Evolutionary conservation across 805 yeast genomes (phyloP), one percentile per base, ranked within the genome.

Genomic region (Blastobotrys americana): DNA sequence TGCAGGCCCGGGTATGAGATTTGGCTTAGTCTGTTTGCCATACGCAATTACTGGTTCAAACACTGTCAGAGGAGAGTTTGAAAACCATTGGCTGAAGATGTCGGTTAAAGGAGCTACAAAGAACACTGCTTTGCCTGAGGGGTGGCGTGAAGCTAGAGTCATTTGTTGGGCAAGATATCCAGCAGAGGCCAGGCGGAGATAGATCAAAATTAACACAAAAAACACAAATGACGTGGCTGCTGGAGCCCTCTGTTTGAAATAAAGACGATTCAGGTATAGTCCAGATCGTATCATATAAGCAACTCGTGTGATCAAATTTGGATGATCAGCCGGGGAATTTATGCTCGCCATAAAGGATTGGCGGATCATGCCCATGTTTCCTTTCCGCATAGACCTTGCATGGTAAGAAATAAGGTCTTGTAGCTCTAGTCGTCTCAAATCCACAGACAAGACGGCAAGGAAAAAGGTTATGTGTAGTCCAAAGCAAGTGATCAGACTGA

Each of bases 401-500:
- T 25, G 31, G 31, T 25, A 25, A 8, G 31, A 25, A 5, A 75
- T 57, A 9, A 79, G 57, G 48, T 80, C 86, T 13, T 73, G 73
- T 15, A 81, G 67, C 52, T 82, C 89, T 21, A 74, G 59, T 43
- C 86, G 69, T 39, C 80, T 72, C 23, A 80, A 64, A 63, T 86
- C 95, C 33, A 85, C 74, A 15, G 82, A 71, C 23, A 84, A 64
- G 1, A 84, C 76, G 0, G 87, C 78, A 1, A 79, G 66, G 47
- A 84, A 74, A 59, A 70, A 84, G 1, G 89, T 75, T 40, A 78
- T 56, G 51, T 80, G 86, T 33, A 85, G 63, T 3, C 73, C 45
- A 55, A 77, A 82, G 50, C 82, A 85, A 34, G 80, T 60, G 1
- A 76, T 22, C n/a, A 83, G 52, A 0, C 80, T 72, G 22, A 73